Conservation (phyloP, 1,139 yeast species). For the Pichia sp. region DNA sequence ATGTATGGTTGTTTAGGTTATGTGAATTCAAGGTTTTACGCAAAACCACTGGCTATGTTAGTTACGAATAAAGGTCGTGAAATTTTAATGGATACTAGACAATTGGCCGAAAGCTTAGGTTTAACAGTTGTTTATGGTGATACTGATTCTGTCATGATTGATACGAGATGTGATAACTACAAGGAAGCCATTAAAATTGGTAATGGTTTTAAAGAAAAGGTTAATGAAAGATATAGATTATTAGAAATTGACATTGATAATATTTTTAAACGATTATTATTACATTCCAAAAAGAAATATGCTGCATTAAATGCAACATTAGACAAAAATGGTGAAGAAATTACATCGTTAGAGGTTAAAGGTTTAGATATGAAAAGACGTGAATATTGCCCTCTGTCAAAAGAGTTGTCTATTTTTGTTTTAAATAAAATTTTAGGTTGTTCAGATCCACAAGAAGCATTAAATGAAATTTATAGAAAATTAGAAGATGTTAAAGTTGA, state of each 20-base stretch:
- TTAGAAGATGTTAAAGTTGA: constrained; percentile 55
- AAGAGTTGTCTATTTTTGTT: constrained; percentile 76
- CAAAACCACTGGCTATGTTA: constrained; percentile 92
- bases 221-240: constrained; percentile 80
- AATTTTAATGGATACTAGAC: constrained; percentile 87
- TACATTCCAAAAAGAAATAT: constrained; percentile 96
- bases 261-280: constrained; percentile 74
- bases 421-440: constrained; percentile 68
- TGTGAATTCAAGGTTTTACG: constrained; percentile 87
- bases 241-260: constrained; percentile 95
- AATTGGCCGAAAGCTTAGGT: constrained; percentile 78
- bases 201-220: constrained; percentile 72
- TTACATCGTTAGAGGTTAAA: constrained; percentile 70
- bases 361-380: constrained; percentile 97
- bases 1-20: constrained; percentile 99
- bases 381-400: constrained; percentile 89
- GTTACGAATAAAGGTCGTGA: constrained; percentile 96
- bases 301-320: constrained; percentile 69
- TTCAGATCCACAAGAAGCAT: constrained; percentile 70
- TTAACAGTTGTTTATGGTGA: constrained; percentile 94
- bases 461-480: constrained; percentile 66
- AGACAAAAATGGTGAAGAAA: constrained; percentile 43
- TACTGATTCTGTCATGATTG: constrained; percentile 98
- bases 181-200: constrained; percentile 80
- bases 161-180: constrained; percentile 69